phyloP scores from a whole-genome alignment of 176 grass and related monocot genomes.

The Hsuehochloa calcarea region DNA sequence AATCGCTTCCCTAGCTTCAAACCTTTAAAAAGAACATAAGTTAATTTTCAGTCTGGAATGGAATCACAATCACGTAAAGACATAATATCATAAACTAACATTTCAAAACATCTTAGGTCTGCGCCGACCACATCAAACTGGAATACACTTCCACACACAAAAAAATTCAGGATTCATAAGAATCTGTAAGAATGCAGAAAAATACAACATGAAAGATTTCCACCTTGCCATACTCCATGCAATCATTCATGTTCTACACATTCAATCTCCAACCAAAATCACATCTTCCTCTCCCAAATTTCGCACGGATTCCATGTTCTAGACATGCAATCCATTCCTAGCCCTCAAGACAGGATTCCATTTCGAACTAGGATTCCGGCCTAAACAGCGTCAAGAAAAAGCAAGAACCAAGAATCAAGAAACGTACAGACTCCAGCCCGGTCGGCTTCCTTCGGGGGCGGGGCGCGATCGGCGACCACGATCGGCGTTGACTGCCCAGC shows the following conservation, averaged over 20 bases:
- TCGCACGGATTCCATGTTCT: neutral
- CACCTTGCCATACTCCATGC: neutral
- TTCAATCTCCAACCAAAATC: neutral
- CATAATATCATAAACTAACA: neutral
- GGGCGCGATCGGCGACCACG: neutral
- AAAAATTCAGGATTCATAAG: too few relatives aligned
- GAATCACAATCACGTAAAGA: neutral
- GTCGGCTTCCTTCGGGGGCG: conserved; percentile 16
- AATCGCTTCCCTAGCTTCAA: conserved; percentile 4
- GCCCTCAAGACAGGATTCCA: neutral
- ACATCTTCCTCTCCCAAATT: neutral
- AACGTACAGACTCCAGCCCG: conserved; percentile 35
- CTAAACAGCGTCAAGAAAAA: neutral
- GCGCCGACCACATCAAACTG: too few relatives aligned
- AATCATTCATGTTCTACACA: neutral
- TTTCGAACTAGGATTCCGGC: neutral
- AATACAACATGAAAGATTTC: neutral
- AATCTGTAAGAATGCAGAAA: neutral
- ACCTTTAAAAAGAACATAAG: neutral
- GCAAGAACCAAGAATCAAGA: neutral
- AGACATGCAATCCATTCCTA: neutral
- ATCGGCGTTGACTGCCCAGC: too few relatives aligned
- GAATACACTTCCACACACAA: too few relatives aligned
- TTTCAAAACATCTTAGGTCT: neutral
- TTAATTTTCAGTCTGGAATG: neutral